Base-by-base conservation (phyloP, 2,329 filamentous ascomycete genomes). In the Calonectria hawksworthii region DNA sequence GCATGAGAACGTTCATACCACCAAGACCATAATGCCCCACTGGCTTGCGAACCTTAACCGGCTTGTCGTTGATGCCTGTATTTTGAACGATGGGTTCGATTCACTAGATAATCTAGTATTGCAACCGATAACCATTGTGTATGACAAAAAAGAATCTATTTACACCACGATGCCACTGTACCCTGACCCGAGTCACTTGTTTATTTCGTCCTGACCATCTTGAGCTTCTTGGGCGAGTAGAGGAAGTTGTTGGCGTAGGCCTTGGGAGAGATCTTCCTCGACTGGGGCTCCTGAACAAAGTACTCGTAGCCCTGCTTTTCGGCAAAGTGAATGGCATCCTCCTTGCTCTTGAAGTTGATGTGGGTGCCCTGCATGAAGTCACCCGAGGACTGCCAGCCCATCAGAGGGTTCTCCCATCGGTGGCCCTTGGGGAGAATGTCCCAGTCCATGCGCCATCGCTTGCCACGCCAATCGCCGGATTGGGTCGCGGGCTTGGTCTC, bases 231-330 rank as follows among this genome's bases (percentile, higher is more conserved):
- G 16, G 94, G 88, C 76, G 93, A 93, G 88, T 98, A 96, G 77
- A 96, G 84, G 86, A 99, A 99, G 89, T 99, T 98, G 87, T 98
- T 98, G 75, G 97, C 96, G 85, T 99, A 99, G 14, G 95, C 82
- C 92, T 99, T 99, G 75, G 96, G 95, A 21, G 92, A 88, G 81
- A 98, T 93, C 83, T 93, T 94, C 83, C 97, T 93, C 86, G 92
- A 92, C 83, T 98, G 98, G 44, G 97, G 96, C 88, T 99, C 97
- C 89, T 99, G 97, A 30, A 99, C 96, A 85, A 97, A 99, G 87
- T 98, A 99, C 85, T 99, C 96, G 85, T 99, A 99, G 44, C 98
- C 97, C 86, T 99, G 97, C 91, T 99, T 99, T 88, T 99, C 94
- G 30, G 98, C 97, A 83, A 99, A 99, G 74, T 90, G 89, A 82